A percentile compares a stretch with the other conserved stretches of the same genome.
Conservation (phyloP, 2,329 filamentous ascomycete genomes). For the Acrocalymma vagum region DNA sequence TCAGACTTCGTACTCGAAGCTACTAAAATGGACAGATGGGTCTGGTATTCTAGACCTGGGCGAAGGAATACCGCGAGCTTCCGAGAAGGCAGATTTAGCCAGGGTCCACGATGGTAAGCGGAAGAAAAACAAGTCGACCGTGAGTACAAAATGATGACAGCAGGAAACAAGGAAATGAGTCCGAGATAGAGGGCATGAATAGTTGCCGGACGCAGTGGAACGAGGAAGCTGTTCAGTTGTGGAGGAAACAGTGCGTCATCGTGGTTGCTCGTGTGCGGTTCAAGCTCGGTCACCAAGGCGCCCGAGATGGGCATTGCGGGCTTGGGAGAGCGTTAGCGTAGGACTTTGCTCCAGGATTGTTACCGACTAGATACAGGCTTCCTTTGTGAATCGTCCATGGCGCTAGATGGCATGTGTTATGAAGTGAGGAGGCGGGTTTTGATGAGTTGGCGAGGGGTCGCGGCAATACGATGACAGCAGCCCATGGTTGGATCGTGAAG, state of each 20-base stretch:
- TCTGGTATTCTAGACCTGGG: too few species aligned
- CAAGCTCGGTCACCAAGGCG: neutral
- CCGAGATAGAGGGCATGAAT: slow-evolving; percentile 5
- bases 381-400: slow-evolving; percentile 9
- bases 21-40: too few species aligned
- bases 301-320: neutral
- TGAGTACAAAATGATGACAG: too few species aligned
- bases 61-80: neutral
- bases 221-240: slow-evolving; percentile 9
- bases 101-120: neutral
- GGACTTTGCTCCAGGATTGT: neutral
- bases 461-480: neutral
- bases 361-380: neutral
- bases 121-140: neutral
- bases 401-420: slow-evolving; percentile 16
- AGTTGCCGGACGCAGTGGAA: slow-evolving; percentile 20
- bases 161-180: slow-evolving; percentile 14
- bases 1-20: too few species aligned
- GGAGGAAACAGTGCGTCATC: slow-evolving; percentile 7
- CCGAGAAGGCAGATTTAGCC: neutral
- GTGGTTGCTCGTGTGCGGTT: neutral
- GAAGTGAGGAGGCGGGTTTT: slow-evolving; percentile 20
- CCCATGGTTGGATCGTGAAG: slow-evolving; percentile 7
- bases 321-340: neutral
- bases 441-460: slow-evolving; percentile 37